Conservation (phyloP, 352 stramenopile species). For the Pythium plurisporium region DNA sequence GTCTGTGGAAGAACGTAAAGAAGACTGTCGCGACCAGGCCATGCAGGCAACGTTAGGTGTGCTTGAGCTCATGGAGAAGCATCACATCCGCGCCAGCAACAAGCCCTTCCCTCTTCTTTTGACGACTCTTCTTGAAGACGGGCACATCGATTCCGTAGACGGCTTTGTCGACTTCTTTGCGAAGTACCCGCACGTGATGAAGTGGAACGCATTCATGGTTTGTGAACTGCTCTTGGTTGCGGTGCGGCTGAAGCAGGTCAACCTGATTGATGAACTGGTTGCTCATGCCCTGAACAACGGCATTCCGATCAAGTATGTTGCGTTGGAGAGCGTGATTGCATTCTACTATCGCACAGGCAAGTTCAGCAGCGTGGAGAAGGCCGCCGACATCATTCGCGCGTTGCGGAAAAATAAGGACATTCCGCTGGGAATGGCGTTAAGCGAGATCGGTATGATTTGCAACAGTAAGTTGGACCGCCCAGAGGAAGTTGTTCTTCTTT, state of each 20-base stretch:
- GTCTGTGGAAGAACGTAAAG: slow-evolving; percentile 36
- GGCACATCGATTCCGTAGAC: slow-evolving; percentile 26
- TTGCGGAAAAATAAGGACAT: slow-evolving; percentile 75
- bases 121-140: slow-evolving; percentile 30
- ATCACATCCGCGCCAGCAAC: slow-evolving; percentile 45
- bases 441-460: slow-evolving; percentile 68
- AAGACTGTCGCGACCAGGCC: slow-evolving; percentile 28
- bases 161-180: slow-evolving; percentile 49
- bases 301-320: slow-evolving; percentile 75
- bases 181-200: slow-evolving; percentile 39
- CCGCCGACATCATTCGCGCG: slow-evolving; percentile 57
- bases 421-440: slow-evolving; percentile 61
- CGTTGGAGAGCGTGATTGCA: slow-evolving; percentile 62
- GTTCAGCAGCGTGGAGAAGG: slow-evolving; percentile 51
- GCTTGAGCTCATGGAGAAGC: slow-evolving; percentile 53
- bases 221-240: slow-evolving; percentile 61
- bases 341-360: slow-evolving; percentile 68
- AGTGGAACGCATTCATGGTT: slow-evolving; percentile 61
- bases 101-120: slow-evolving; percentile 46
- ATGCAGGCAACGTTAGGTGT: slow-evolving; percentile 38
- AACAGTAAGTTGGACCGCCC: slow-evolving; percentile 54
- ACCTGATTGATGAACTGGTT: slow-evolving; percentile 59
- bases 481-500: slow-evolving; percentile 60
- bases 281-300: slow-evolving; percentile 52
- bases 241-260: slow-evolving; percentile 39